A percentile compares a stretch with the other conserved stretches of the same genome.
These are phyloP conservation scores for Populus pruinosa DNA, from an alignment of 345 rosid genomes.

Conservation along the genomic window DNA sequence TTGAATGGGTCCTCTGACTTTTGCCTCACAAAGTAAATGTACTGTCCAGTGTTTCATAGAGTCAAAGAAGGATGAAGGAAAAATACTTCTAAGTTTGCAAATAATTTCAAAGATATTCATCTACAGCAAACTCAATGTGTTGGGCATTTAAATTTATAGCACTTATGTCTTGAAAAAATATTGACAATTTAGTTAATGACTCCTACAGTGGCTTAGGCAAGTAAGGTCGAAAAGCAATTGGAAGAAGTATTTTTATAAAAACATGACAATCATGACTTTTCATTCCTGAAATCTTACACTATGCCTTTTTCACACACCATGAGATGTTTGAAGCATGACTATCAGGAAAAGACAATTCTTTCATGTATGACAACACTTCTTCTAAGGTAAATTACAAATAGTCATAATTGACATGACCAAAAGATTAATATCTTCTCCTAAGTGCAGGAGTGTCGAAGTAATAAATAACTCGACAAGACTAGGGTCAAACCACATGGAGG, in stretches of 20 bases:
- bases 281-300: neutral
- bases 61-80: too few relatives aligned
- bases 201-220: neutral
- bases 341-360: neutral
- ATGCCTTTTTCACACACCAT: neutral
- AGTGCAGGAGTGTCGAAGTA: too few relatives aligned
- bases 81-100: neutral
- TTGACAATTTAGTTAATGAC: neutral
- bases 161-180: neutral
- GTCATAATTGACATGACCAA: too few relatives aligned
- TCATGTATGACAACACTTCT: neutral
- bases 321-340: neutral
- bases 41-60: too few relatives aligned
- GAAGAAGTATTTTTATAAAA: neutral
- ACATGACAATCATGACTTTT: conserved; percentile 7
- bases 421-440: too few relatives aligned
- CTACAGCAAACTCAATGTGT: neutral
- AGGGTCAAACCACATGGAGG: too few relatives aligned
- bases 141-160: neutral
- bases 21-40: too few relatives aligned
- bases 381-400: neutral
- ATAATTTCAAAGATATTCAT: neutral
- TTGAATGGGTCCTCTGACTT: too few relatives aligned
- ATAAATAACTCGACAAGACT: too few relatives aligned
- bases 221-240: neutral